Conservation (phyloP, 345 rosid genomes). For the Excoecaria agallocha region DNA sequence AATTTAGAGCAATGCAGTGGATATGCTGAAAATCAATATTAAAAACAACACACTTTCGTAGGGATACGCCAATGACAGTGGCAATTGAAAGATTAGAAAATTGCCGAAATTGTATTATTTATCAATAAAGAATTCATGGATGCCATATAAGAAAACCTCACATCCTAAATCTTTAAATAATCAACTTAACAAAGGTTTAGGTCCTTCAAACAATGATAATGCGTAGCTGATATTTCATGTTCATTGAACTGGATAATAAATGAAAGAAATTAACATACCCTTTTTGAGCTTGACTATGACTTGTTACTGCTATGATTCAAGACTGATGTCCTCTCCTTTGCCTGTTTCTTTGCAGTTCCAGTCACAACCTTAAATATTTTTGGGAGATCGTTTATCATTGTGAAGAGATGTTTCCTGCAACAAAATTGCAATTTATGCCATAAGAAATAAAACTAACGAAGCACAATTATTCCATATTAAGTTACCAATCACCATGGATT, state of each 20-base stretch:
- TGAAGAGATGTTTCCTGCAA: constrained; percentile 29
- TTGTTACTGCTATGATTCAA: constrained; percentile 27
- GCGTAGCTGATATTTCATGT: not conserved
- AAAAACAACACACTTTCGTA: not conserved
- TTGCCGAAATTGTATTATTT: not conserved
- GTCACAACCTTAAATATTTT: constrained; percentile 29
- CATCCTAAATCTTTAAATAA: not conserved
- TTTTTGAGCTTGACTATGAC: constrained; percentile 24
- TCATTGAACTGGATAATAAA: not conserved
- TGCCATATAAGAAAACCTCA: not conserved
- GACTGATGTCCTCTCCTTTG: constrained; percentile 26
- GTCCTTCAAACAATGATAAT: not conserved
- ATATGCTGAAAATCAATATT: not conserved
- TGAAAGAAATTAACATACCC: constrained; percentile 18
- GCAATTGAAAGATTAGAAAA: not conserved
- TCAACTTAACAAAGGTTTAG: not conserved
- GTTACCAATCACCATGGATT: not conserved
- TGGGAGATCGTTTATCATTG: constrained; percentile 28
- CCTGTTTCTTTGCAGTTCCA: constrained; percentile 26
- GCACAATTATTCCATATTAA: constrained; percentile 3
- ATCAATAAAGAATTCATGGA: not conserved
- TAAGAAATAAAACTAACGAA: not conserved
- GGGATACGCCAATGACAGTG: not conserved
- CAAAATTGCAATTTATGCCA: not conserved
- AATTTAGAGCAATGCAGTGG: not conserved